Percentiles rank a stretch among this genome's conserved stretches.
phyloP scores from a whole-genome alignment of 2,329 filamentous ascomycete species.

The Pestalotiopsis fici region DNA sequence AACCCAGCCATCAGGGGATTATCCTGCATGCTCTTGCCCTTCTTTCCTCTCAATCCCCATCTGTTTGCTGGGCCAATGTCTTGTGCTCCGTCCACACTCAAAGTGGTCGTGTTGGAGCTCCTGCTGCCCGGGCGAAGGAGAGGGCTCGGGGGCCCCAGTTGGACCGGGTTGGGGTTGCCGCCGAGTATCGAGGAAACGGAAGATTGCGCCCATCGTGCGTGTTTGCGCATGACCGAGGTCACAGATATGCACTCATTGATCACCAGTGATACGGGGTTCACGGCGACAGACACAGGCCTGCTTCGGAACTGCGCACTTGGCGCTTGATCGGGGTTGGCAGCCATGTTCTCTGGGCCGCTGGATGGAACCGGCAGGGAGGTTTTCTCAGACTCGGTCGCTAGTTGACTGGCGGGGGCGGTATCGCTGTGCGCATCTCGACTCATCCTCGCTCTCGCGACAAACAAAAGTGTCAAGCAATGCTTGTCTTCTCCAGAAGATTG shows the following conservation, averaged over 20 bases:
- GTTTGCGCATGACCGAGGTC: slow-evolving; percentile 96
- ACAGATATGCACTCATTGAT: slow-evolving; percentile 99
- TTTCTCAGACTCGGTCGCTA: slow-evolving; percentile 25
- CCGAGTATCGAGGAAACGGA: slow-evolving; percentile 95
- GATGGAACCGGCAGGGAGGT: slow-evolving; percentile 23
- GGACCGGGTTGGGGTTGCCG: slow-evolving; percentile 63
- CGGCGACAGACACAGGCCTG: slow-evolving; percentile 73
- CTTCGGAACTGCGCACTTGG: slow-evolving; percentile 60
- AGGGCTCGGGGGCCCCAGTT: slow-evolving; percentile 50
- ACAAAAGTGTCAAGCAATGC: neutral
- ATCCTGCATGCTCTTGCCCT: slow-evolving; percentile 95
- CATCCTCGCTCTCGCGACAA: slow-evolving; percentile 32
- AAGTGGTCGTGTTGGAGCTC: slow-evolving; percentile 32
- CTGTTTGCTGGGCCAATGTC: slow-evolving; percentile 71
- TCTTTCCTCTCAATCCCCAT: slow-evolving; percentile 94
- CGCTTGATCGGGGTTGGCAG: slow-evolving; percentile 15
- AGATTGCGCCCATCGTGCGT: slow-evolving; percentile 93
- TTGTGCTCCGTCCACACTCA: slow-evolving; percentile 41
- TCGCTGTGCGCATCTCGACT: slow-evolving; percentile 34
- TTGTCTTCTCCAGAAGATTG: neutral
- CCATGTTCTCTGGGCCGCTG: slow-evolving; percentile 17
- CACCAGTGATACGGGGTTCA: slow-evolving; percentile 88
- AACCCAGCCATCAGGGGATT: slow-evolving; percentile 96
- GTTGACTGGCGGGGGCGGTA: slow-evolving; percentile 25
- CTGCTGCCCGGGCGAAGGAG: slow-evolving; percentile 42